A percentile compares a stretch with the other conserved stretches of the same genome.
These are phyloP conservation scores for Entrophospora sp. DNA, from an alignment of 192 early-diverging fungal species.

Conservation along the genomic window DNA sequence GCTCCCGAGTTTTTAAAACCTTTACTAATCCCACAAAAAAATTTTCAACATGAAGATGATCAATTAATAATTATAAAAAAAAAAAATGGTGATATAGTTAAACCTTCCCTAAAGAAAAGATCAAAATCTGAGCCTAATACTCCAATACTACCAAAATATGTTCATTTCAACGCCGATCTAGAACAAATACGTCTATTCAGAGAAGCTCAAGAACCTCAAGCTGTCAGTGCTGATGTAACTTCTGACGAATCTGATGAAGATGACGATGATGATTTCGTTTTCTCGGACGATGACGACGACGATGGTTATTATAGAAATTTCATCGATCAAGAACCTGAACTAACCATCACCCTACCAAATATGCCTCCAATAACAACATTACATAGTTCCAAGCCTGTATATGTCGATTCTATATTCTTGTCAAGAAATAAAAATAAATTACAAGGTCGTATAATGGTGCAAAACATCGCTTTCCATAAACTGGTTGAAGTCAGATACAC, in stretches of 20 bases:
- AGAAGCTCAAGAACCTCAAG: constrained; percentile 54
- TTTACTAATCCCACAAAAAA: background rate
- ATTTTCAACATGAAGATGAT: too few relatives aligned
- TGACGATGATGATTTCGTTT: constrained; percentile 26
- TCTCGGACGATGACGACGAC: constrained; percentile 12
- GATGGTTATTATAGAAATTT: too few relatives aligned
- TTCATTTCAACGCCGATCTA: constrained; percentile 59
- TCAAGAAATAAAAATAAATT: constrained; percentile 45
- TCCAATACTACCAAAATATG: constrained; percentile 45
- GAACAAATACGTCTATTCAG: constrained; percentile 65
- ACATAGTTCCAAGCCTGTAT: constrained; percentile 34
- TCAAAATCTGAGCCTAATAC: constrained; percentile 24
- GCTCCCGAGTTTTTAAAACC: background rate
- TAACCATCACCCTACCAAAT: constrained; percentile 28
- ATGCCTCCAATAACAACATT: constrained; percentile 24
- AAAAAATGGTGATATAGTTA: constrained; percentile 16
- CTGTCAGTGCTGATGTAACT: constrained; percentile 27
- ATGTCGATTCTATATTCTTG: constrained; percentile 46
- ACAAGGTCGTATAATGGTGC: constrained; percentile 61
- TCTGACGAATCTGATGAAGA: constrained; percentile 29
- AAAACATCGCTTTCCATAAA: constrained; percentile 85
- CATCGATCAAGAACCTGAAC: constrained; percentile 25
- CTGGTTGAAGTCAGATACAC: constrained; percentile 71
- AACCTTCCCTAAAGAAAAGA: background rate
- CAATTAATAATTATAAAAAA: background rate